Base-by-base conservation (phyloP, 169 alveolate genomes). In the Neospora caninum region DNA sequence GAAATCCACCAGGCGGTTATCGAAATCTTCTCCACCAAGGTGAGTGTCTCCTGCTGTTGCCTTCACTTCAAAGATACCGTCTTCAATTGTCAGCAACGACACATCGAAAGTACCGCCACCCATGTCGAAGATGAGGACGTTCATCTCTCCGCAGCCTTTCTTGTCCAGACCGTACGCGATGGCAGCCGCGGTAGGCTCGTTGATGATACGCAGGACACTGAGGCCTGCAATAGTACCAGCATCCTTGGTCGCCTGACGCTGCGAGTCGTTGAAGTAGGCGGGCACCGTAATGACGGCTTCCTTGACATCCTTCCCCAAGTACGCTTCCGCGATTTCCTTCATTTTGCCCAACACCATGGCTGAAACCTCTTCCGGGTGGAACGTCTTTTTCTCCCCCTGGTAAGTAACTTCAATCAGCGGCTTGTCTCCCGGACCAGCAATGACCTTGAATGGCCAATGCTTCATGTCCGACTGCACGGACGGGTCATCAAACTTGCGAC, bases 181-280 rank as follows among this genome's bases (percentile, higher is more conserved):
- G 58, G 99, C 99, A n/a, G 99, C 99, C 39, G 99, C 99, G 18
- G 99, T 99, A 91, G 99, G 99, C 94, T 99, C 99, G 96, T 99
- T 99, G 94, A 99, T 98, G 94, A 99, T 99, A 92, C 99, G 92
- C 27, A 99, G 97, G 53, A 99, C 99, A 94, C 98, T 98, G 88
- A 99, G 95, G 22, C 99, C 99, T 42, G 99, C 98, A 94, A 99
- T 99, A 84, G 99, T 97, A 53, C 99, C 99, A 36, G 99, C 99
- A 38, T 99, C 99, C 97, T 99, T 99, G 45, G 99, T 99, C 45
- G 99, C 99, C 97, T 99, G 99, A 91, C 99, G 98, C 97, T 99
- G 99, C 34, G 99, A 99, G 95, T 99, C 99, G 96, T 99, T 98
- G 98, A 99, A 99, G 97, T 99, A 99, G 64, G 99, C 99, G 39